A percentile compares a stretch with the other conserved stretches of the same genome.
Evolutionary conservation across 768 basidiomycete genomes (phyloP).

Genomic region (Psilocybe sp.): DNA sequence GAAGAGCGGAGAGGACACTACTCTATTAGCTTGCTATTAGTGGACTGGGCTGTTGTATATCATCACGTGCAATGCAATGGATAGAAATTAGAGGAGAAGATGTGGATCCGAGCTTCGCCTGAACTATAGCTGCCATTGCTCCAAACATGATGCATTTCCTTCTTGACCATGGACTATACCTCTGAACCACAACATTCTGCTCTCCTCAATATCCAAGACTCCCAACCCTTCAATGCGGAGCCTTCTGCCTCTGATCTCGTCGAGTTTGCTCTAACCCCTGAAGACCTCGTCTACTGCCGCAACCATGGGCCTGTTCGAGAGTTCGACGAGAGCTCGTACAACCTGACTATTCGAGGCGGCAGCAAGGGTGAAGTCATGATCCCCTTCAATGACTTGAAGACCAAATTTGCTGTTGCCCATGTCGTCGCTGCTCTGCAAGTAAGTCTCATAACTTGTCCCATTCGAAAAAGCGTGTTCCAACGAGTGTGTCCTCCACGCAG

Average conservation of each 20-base stretch:
- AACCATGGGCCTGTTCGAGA: constrained; percentile 65
- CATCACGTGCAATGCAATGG: constrained; percentile 14
- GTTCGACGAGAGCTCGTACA: constrained; percentile 44
- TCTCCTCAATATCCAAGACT: constrained; percentile 40
- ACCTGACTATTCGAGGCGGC: constrained; percentile 34
- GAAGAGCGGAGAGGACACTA: constrained; percentile 3
- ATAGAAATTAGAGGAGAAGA: too few relatives aligned
- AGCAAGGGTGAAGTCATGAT: constrained; percentile 28
- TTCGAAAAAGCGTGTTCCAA: neutral
- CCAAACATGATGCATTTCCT: constrained; percentile 11
- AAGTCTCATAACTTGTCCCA: constrained; percentile 2
- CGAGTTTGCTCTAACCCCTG: constrained; percentile 59
- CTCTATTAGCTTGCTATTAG: constrained; percentile 1
- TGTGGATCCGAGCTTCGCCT: neutral
- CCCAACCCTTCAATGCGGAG: constrained; percentile 69
- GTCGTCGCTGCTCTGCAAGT: constrained; percentile 60
- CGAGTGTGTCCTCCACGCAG: constrained; percentile 20
- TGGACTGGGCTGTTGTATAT: constrained; percentile 4
- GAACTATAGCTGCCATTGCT: constrained; percentile 1
- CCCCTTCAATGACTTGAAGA: constrained; percentile 37
- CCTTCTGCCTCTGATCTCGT: constrained; percentile 53
- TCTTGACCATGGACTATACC: constrained; percentile 40
- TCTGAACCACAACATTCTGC: constrained; percentile 49
- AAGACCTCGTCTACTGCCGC: constrained; percentile 64
- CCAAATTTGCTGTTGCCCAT: constrained; percentile 34